Evolutionary conservation across 495 filamentous ascomycete genomes (phyloP), one percentile per base, ranked within the genome.

Genomic region (Trichoderma asperelloides): DNA sequence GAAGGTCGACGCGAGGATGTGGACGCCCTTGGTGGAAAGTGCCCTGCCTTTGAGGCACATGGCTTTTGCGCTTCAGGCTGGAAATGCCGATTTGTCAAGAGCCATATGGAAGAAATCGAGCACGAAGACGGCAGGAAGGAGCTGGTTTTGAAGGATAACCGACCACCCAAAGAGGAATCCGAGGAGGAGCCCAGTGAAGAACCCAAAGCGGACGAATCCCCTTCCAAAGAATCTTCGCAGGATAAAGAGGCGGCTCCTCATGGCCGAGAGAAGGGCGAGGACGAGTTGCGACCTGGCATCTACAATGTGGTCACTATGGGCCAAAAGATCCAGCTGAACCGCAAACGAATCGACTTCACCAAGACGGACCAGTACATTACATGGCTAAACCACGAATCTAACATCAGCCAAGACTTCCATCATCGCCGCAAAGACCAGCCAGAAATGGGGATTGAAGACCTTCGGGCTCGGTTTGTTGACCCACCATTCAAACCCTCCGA

Each of bases 401-500:
- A 82, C 63, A 78, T 87, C 39, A 72, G 82, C 69, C 39, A 79
- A 76, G 67, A 79, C 65, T 75, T 77, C 66, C 72, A 73, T 43
- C 67, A 72, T n/a, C 77, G 80, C n/a, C 78, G 80, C 40, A 80
- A 81, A 27, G 71, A 76, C 45, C 74, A 73, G 37, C 66, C 41
- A 11, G 43, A 68, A 6, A 72, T 78, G 43, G 76, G 78, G 37
- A 72, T 68, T 51, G 83, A 88, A 69, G 91, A 96, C 18, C 87
- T 90, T 70, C 81, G 90, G 65, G 95, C 96, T 18, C 82, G 80
- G 60, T 98, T 89, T 73, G 83, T 83, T 18, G 92, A 97, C 67
- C 89, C 92, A 28, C 93, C 96, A 0, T 87, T 96, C 69, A 84
- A 89, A 70, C 88, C 94, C 0, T 96, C 93, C 0, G 95, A 98